These are phyloP conservation scores for Mycena sp. DNA, from an alignment of 1,284 basidiomycete genomes.

Conservation along the genomic window DNA sequence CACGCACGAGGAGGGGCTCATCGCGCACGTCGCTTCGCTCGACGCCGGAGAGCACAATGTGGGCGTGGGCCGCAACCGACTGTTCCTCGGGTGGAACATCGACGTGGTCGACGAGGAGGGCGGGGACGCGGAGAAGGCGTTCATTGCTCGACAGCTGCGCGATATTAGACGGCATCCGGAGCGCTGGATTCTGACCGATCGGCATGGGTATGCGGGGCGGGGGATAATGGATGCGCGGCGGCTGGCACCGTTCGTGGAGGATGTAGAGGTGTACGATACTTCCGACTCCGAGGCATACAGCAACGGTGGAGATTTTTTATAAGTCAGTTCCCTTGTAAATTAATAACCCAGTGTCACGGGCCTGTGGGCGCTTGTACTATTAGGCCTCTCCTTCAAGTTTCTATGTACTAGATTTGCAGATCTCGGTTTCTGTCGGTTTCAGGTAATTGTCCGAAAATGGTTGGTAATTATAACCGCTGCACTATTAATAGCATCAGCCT, in stretches of 20 bases:
- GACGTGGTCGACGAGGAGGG: slow-evolving; percentile 46
- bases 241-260: slow-evolving; percentile 54
- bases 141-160: slow-evolving; percentile 56
- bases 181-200: slow-evolving; percentile 57
- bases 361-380: no score
- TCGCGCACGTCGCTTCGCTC: slow-evolving; percentile 49
- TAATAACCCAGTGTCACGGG: no score
- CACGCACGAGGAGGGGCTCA: slow-evolving; percentile 58
- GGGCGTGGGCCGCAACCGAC: slow-evolving; percentile 38
- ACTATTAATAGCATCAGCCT: no score
- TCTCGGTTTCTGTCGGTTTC: no score
- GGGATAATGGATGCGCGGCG: slow-evolving; percentile 56
- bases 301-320: no score
- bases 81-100: slow-evolving; percentile 77
- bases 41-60: slow-evolving; percentile 34
- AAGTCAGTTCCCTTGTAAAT: no score
- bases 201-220: slow-evolving; percentile 35
- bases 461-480: no score
- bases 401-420: no score
- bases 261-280: slow-evolving; percentile 53
- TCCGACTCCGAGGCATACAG: slow-evolving; percentile 63
- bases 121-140: slow-evolving; percentile 61
- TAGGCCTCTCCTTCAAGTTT: no score
- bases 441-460: no score
- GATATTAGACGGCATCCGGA: slow-evolving; percentile 60